phyloP scores from a whole-genome alignment of 805 yeast species.

The Wickerhamiella kurtzmanii region DNA sequence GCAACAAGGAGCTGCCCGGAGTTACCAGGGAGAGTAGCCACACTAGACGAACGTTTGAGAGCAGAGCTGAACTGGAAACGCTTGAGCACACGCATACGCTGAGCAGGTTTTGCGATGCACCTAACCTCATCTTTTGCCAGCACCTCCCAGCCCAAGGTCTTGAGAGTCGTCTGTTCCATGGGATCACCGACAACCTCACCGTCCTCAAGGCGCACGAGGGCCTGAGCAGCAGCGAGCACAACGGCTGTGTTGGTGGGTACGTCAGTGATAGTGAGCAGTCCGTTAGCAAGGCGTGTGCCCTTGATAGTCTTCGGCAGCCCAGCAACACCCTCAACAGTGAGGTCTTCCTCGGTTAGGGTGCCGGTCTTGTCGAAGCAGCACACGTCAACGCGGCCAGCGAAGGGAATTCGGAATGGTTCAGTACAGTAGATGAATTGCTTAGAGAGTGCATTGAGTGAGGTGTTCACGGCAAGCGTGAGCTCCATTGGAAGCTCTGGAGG shows the following conservation, averaged over 20 bases:
- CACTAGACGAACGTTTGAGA: slow-evolving; percentile 84
- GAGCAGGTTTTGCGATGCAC: slow-evolving; percentile 29
- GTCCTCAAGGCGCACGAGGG: slow-evolving; percentile 83
- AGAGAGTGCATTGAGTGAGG: slow-evolving; percentile 73
- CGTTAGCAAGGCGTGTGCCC: slow-evolving; percentile 29
- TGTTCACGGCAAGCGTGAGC: slow-evolving; percentile 93
- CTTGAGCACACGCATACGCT: slow-evolving; percentile 61
- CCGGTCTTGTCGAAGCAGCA: slow-evolving; percentile 99
- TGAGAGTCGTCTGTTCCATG: slow-evolving; percentile 93
- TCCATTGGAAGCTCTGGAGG: slow-evolving; percentile 99
- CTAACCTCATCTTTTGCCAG: slow-evolving; percentile 60
- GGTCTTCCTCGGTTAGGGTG: slow-evolving; percentile 92
- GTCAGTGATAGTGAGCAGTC: slow-evolving; percentile 38
- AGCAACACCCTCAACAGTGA: slow-evolving; percentile 92
- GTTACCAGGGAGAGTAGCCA: slow-evolving; percentile 43
- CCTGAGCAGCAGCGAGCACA: slow-evolving; percentile 91
- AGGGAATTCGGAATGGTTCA: slow-evolving; percentile 95
- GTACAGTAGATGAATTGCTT: slow-evolving; percentile 90
- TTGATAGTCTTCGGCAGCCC: slow-evolving; percentile 41
- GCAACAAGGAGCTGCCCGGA: slow-evolving; percentile 49
- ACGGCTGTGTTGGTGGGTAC: slow-evolving; percentile 58
- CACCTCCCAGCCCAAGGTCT: slow-evolving; percentile 75
- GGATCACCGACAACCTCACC: slow-evolving; percentile 99
- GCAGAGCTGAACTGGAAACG: slow-evolving; percentile 96
- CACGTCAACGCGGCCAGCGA: slow-evolving; percentile 95